phyloP scores from a whole-genome alignment of 2,329 filamentous ascomycete genomes.

The Fusarium siculi region DNA sequence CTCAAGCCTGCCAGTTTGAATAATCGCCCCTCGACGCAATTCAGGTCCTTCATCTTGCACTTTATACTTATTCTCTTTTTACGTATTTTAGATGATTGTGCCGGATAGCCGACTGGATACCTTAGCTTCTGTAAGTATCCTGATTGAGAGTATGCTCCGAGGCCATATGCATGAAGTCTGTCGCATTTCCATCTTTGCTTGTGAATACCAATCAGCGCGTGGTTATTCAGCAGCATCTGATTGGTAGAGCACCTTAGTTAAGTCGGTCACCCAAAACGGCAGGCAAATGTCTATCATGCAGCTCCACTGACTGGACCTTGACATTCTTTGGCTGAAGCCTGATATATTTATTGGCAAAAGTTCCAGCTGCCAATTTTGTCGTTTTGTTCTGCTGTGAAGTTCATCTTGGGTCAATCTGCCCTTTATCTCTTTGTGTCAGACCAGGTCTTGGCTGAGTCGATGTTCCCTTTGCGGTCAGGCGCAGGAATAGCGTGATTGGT shows the following conservation, averaged over 20 bases:
- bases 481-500: too few species aligned
- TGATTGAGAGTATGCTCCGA: not conserved
- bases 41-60: too few species aligned
- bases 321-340: not conserved
- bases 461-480: too few species aligned
- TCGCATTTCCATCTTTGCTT: not conserved
- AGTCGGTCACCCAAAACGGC: conserved; percentile 5
- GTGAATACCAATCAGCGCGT: not conserved
- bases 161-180: not conserved
- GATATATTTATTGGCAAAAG: not conserved
- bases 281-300: not conserved
- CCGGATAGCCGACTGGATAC: not conserved
- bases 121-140: not conserved
- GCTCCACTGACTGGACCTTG: not conserved
- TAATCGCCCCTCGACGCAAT: not conserved
- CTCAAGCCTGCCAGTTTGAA: not conserved
- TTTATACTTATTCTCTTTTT: not conserved
- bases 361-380: not conserved
- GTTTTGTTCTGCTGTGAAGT: too few species aligned
- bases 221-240: not conserved
- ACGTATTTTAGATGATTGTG: not conserved
- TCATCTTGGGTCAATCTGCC: not conserved
- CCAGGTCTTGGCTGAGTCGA: too few species aligned
- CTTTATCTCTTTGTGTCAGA: not conserved
- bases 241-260: not conserved